Percentiles rank a stretch among this genome's conserved stretches.
phyloP scores from a whole-genome alignment of 2,329 filamentous ascomycete genomes.

The Polychaeton citri region DNA sequence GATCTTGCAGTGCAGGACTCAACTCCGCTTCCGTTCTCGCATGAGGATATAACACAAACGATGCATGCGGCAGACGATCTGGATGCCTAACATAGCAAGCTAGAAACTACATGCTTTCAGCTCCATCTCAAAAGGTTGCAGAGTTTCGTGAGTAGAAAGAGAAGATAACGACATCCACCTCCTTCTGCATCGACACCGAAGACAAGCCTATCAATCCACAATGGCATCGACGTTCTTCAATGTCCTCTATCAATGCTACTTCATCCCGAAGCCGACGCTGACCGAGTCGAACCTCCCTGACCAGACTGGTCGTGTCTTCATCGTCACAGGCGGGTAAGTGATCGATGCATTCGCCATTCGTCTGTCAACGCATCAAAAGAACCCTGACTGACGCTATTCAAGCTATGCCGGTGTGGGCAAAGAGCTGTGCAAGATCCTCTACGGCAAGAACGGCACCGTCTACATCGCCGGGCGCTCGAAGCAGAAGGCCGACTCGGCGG shows the following conservation, averaged over 20 bases:
- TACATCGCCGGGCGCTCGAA: constrained; percentile 40
- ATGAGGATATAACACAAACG: too few relatives aligned
- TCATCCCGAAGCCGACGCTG: constrained; percentile 23
- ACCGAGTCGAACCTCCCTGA: constrained; percentile 30
- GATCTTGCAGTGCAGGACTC: too few relatives aligned
- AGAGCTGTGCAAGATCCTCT: constrained; percentile 41
- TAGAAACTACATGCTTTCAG: too few relatives aligned
- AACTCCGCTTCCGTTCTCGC: too few relatives aligned
- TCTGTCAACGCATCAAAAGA: neutral
- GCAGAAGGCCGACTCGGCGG: constrained; percentile 33
- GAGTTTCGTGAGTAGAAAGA: too few relatives aligned
- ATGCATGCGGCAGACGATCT: too few relatives aligned
- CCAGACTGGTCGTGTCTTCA: constrained; percentile 32
- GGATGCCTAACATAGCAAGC: too few relatives aligned
- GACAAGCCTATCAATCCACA: too few relatives aligned
- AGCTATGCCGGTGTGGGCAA: constrained; percentile 28
- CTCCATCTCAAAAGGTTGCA: too few relatives aligned
- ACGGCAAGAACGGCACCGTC: constrained; percentile 40
- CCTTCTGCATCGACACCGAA: too few relatives aligned
- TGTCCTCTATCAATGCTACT: constrained; percentile 13
- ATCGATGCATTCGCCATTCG: neutral
- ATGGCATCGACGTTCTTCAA: constrained; percentile 5
- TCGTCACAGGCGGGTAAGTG: constrained; percentile 35
- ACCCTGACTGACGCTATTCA: neutral
- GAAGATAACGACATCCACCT: too few relatives aligned